Evolutionary conservation across 148 eudicot species (phyloP).

Genomic region (Chenopodium suecicum): DNA sequence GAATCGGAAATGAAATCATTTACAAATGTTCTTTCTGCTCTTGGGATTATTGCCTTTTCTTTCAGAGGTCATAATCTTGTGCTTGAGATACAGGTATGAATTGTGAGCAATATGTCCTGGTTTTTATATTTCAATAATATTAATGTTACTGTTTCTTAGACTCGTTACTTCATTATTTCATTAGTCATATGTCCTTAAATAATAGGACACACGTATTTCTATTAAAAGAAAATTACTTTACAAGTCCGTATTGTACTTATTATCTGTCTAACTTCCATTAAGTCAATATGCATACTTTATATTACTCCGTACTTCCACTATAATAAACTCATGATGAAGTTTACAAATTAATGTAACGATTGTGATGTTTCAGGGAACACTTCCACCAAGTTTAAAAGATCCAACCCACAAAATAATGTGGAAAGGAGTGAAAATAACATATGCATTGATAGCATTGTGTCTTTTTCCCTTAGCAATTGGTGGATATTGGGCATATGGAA

Average conservation of each 20-base stretch:
- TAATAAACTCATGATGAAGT: neutral
- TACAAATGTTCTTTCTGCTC: constrained; percentile 30
- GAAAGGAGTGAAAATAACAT: constrained; percentile 49
- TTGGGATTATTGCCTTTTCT: constrained; percentile 51
- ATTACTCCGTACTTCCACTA: neutral
- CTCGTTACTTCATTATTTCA: too few relatives aligned
- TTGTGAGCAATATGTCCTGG: neutral
- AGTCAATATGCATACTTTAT: neutral
- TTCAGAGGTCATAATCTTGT: constrained; percentile 81
- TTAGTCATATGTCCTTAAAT: too few relatives aligned
- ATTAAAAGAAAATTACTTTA: too few relatives aligned
- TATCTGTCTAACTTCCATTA: neutral
- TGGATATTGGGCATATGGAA: constrained; percentile 69
- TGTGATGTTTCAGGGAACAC: constrained; percentile 48
- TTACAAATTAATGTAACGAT: neutral
- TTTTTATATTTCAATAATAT: too few relatives aligned
- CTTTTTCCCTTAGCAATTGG: constrained; percentile 54
- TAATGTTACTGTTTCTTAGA: too few relatives aligned
- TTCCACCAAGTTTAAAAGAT: constrained; percentile 42
- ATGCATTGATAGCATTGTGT: constrained; percentile 44
- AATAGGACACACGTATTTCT: too few relatives aligned
- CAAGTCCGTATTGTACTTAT: too few relatives aligned
- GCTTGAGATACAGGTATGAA: constrained; percentile 65
- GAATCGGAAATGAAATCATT: neutral
- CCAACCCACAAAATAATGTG: constrained; percentile 46